A percentile compares a stretch with the other conserved stretches of the same genome.
Conservation (phyloP, 208 protist species). For the Acanthamoeba healyi region DNA sequence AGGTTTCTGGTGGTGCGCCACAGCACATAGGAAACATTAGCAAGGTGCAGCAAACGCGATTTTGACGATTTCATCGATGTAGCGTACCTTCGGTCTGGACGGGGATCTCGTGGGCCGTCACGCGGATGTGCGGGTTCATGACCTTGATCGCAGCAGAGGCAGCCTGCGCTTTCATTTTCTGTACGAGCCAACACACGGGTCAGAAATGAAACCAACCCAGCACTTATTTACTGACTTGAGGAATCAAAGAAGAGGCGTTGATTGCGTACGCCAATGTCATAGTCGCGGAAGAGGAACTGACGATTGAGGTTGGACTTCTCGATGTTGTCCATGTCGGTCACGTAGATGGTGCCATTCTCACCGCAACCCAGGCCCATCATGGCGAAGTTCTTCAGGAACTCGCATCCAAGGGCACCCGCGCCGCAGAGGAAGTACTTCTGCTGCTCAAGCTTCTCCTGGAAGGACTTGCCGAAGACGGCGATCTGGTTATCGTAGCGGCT, state of each 20-base stretch:
- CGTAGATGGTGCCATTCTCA: slow-evolving; percentile 87
- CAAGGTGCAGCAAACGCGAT: too few species aligned
- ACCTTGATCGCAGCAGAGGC: slow-evolving; percentile 93
- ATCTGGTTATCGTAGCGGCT: slow-evolving; percentile 96
- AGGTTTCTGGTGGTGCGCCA: slow-evolving; percentile 79
- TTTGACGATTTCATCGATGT: too few species aligned
- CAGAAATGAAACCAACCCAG: slow-evolving; percentile 96
- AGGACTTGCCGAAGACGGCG: slow-evolving; percentile 95
- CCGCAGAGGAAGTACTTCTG: slow-evolving; percentile 93
- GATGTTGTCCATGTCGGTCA: slow-evolving; percentile 99
- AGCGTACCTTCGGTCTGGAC: slow-evolving; percentile 97
- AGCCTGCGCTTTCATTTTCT: slow-evolving; percentile 95
- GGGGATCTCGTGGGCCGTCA: slow-evolving; percentile 78
- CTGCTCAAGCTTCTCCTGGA: slow-evolving; percentile 93
- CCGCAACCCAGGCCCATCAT: slow-evolving; percentile 96
- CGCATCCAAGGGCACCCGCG: slow-evolving; percentile 83
- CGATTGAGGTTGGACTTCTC: slow-evolving; percentile 99
- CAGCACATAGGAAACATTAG: too few species aligned
- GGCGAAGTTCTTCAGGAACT: slow-evolving; percentile 89
- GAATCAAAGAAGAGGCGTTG: neutral
- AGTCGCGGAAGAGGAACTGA: slow-evolving; percentile 98
- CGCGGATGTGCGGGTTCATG: slow-evolving; percentile 96
- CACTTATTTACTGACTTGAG: neutral
- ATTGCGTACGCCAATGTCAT: slow-evolving; percentile 36
- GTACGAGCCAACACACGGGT: slow-evolving; percentile 33